Evolutionary conservation across 768 basidiomycete genomes (phyloP), one percentile per base, ranked within the genome.

Genomic region (Pisolithus microcarpus): DNA sequence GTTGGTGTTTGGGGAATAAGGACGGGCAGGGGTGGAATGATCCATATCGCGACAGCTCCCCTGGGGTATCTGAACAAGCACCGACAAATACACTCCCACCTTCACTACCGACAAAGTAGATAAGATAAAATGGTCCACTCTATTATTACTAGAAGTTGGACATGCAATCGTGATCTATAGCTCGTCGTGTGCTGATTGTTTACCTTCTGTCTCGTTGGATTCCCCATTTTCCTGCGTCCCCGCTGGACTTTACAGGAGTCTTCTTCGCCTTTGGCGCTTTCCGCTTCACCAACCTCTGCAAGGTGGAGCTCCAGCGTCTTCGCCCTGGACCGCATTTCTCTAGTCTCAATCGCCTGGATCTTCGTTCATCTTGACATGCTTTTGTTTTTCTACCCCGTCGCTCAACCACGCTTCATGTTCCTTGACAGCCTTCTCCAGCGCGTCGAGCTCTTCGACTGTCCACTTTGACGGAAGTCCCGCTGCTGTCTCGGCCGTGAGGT

Each of bases 371-470:
- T 84, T 77, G 45, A 85, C 77, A 49, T 61, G 67, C 71, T 85
- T 87, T 72, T 96, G 94, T 69, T 81, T 83, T 72, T 87, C 85
- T 13, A 93, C 85, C 68, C 80, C 79, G 50, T 80, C 83, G 56
- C 82, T 74, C 55, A 97, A 71, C 96, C 96, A 99, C 24, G 70
- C 56, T 67, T 91, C 89, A 59, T 91, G 84, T 46, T 88, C 87
- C 61, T 78, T 79, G 51, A 96, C 71, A 51, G 82, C 75, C 62
- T 75, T 80, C 67, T 93, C 86, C 16, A 98, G 81, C 2, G 64
- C 73, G 50, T 86, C 84, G 15, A 98, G 75, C 65, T 99, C 96
- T n/a, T 84, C 87, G 15, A 73, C 64, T 1, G 92, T 93, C 81
- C 87, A 96, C 63, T 87, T 89, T 0, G 85, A 82, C 0, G 81